Evolutionary conservation across 1,139 yeast species (phyloP).

Genomic region (Geotrichum phurueaensis): DNA sequence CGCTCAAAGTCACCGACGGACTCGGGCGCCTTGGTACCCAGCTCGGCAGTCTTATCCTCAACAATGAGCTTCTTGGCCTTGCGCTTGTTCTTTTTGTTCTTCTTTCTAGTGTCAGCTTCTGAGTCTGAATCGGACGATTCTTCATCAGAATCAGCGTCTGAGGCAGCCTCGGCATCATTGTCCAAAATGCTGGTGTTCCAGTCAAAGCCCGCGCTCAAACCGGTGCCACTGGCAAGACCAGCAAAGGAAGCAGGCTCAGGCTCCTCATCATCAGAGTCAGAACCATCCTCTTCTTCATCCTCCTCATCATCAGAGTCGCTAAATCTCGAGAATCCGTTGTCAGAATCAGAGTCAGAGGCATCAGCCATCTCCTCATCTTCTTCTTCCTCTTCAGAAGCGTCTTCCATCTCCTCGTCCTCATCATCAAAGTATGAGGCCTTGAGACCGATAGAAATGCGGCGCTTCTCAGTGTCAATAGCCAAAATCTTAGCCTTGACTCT

Average conservation of each 20-base stretch:
- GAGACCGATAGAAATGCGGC: constrained; percentile 81
- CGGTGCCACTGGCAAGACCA: constrained; percentile 35
- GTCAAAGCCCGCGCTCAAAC: constrained; percentile 84
- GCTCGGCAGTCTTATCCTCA: constrained; percentile 80
- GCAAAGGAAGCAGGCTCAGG: constrained; percentile 17
- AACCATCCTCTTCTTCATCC: constrained; percentile 31
- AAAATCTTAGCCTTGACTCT: constrained; percentile 79
- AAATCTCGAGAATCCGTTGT: constrained; percentile 5
- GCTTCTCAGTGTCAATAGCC: constrained; percentile 55
- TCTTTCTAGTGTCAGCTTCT: constrained; percentile 35
- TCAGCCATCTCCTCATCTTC: constrained; percentile 33
- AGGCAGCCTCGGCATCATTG: constrained; percentile 52
- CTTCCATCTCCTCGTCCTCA: constrained; percentile 37
- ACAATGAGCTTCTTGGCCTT: constrained; percentile 43
- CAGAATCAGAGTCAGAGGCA: constrained; percentile 27
- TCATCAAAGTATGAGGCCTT: constrained; percentile 80
- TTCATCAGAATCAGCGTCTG: constrained; percentile 30
- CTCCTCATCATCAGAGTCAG: constrained; percentile 18
- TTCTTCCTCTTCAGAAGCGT: constrained; percentile 34
- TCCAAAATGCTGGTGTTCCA: constrained; percentile 90
- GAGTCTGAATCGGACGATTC: constrained; percentile 48
- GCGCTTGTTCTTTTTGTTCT: constrained; percentile 32
- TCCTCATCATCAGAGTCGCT: constrained; percentile 30
- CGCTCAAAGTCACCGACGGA: constrained; percentile 90
- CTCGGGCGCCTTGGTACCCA: constrained; percentile 78